Conservation (phyloP, 345 rosid genomes). For the Hibiscus trionum region DNA sequence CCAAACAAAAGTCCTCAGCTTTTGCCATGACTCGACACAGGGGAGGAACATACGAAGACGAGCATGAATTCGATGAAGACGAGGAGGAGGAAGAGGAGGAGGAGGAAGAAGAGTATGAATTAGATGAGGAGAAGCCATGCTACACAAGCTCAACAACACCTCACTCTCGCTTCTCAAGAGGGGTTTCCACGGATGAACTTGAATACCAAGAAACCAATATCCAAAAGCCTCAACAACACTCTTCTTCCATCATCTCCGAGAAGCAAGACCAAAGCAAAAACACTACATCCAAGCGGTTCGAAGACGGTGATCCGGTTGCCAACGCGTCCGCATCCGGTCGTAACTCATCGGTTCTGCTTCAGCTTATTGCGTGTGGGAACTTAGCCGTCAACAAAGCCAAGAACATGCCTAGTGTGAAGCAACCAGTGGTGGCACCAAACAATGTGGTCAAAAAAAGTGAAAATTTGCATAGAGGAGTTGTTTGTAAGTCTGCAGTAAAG, state of each 20-base stretch:
- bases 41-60: constrained; percentile 22
- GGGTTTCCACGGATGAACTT: constrained; percentile 65
- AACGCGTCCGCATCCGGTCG: constrained; percentile 21
- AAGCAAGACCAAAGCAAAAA: constrained; percentile 5
- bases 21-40: constrained; percentile 17
- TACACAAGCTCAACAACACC: constrained; percentile 82
- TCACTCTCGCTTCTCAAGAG: constrained; percentile 72
- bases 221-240: constrained; percentile 9
- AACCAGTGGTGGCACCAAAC: background rate
- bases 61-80: constrained; percentile 22
- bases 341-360: constrained; percentile 66
- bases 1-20: constrained; percentile 27
- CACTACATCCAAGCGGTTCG: constrained; percentile 25
- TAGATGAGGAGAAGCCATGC: constrained; percentile 70
- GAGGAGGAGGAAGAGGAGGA: constrained; percentile 41
- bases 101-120: constrained; percentile 48
- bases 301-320: constrained; percentile 41
- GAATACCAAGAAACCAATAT: constrained; percentile 32
- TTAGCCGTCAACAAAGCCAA: constrained; percentile 34
- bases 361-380: constrained; percentile 73
- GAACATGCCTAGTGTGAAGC: constrained; percentile 23
- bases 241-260: constrained; percentile 5
- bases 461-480: constrained; percentile 43
- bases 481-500: constrained; percentile 35
- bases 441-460: constrained; percentile 19